Conservation (phyloP, 306 rosid species). For the Citrullus amarus region DNA sequence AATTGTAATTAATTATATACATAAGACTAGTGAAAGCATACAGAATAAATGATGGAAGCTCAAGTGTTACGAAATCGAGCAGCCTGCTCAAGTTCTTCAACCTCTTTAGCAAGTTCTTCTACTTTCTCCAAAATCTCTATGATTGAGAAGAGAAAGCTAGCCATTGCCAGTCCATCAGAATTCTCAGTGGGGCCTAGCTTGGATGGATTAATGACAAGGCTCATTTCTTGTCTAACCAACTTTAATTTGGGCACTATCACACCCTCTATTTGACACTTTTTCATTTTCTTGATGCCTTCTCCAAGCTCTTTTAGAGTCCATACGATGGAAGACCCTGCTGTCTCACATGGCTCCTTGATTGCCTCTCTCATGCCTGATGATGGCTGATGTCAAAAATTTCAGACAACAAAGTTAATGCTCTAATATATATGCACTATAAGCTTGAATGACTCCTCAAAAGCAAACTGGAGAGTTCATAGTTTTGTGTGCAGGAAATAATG, state of each 20-base stretch:
- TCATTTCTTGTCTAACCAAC: conserved; percentile 34
- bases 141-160: conserved; percentile 36
- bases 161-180: conserved; percentile 31
- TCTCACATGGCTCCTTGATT: conserved; percentile 31
- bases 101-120: conserved; percentile 41
- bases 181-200: conserved; percentile 24
- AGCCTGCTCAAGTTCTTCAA: conserved; percentile 43
- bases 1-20: neutral
- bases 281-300: conserved; percentile 51
- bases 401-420: neutral
- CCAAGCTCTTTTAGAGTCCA: conserved; percentile 53
- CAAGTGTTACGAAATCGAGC: conserved; percentile 30
- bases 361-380: conserved; percentile 18
- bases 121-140: conserved; percentile 46
- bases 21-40: neutral
- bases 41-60: neutral
- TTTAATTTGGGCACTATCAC: conserved; percentile 34
- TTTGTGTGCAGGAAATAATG: no score
- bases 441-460: no score
- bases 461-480: no score
- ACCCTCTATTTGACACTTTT: conserved; percentile 21
- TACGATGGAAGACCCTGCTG: conserved; percentile 30
- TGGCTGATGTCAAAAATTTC: conserved; percentile 13
- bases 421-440: no score
- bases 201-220: conserved; percentile 14